Conservation (phyloP, 2,329 filamentous ascomycete genomes). For the Chaetomium sp. region DNA sequence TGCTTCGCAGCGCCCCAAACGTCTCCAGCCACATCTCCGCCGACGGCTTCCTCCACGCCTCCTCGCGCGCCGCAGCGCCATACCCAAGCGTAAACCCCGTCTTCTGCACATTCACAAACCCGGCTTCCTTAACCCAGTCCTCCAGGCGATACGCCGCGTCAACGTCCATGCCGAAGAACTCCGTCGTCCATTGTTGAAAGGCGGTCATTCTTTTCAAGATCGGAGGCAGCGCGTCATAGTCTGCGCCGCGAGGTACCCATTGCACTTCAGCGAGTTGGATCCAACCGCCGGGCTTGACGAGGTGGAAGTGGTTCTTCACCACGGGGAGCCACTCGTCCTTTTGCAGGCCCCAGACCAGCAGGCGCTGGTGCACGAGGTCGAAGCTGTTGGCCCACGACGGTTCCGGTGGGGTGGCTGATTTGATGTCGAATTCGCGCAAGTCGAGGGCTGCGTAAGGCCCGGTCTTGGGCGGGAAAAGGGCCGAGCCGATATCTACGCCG, state of each 20-base stretch:
- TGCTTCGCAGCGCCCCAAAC: neutral
- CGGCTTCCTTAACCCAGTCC: neutral
- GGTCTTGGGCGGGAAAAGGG: neutral
- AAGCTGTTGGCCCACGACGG: neutral
- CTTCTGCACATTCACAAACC: neutral
- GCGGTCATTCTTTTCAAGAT: neutral
- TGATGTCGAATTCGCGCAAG: neutral
- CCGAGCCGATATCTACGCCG: neutral
- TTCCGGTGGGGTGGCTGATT: neutral
- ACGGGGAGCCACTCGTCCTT: neutral
- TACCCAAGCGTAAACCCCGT: neutral
- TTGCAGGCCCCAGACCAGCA: constrained; percentile 1
- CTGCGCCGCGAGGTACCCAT: neutral
- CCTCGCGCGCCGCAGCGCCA: neutral
- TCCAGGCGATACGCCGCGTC: neutral
- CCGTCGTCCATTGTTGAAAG: neutral
- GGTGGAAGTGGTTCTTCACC: neutral
- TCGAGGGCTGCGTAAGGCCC: neutral
- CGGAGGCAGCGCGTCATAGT: neutral
- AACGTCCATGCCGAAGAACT: neutral
- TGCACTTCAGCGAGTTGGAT: constrained; percentile 1
- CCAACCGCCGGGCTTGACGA: constrained; percentile 1
- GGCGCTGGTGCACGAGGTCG: constrained; percentile 1
- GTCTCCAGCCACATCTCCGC: neutral
- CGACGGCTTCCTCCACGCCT: neutral